Evolutionary conservation across 2,329 filamentous ascomycete species (phyloP).

Genomic region (Elsinoe perseae): DNA sequence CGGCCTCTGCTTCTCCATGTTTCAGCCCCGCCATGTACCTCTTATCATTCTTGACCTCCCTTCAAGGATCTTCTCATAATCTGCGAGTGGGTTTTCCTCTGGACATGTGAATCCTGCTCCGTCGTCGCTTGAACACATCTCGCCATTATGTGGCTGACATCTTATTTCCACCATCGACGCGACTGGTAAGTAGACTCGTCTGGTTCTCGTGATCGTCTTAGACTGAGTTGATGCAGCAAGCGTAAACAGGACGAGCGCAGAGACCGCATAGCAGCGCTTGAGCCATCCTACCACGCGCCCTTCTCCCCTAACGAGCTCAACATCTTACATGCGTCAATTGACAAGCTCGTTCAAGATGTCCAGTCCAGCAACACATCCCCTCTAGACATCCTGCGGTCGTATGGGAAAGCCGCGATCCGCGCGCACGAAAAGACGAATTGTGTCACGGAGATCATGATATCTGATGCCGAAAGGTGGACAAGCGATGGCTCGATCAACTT

Average conservation of each 20-base stretch:
- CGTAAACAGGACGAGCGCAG: constrained; percentile 72
- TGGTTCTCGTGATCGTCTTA: background rate
- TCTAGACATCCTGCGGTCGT: constrained; percentile 69
- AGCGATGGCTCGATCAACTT: constrained; percentile 56
- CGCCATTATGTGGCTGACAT: constrained; percentile 6
- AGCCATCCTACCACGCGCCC: constrained; percentile 55
- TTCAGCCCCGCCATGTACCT: background rate
- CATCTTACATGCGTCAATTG: constrained; percentile 66
- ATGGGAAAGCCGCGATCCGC: constrained; percentile 76
- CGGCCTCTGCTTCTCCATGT: constrained; percentile 5
- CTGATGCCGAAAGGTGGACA: constrained; percentile 67
- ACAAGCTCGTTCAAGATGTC: constrained; percentile 68
- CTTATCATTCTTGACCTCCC: background rate
- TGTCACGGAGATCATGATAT: constrained; percentile 76
- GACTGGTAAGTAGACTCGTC: constrained; percentile 12
- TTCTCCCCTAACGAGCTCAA: constrained; percentile 58
- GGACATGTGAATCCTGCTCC: background rate
- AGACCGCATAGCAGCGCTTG: constrained; percentile 60
- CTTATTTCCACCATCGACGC: constrained; percentile 15
- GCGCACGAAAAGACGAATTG: constrained; percentile 86
- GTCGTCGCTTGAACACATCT: background rate
- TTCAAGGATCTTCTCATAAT: no score
- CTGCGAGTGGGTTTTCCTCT: no score
- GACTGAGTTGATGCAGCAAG: constrained; percentile 47
- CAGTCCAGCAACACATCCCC: constrained; percentile 60